Evolutionary conservation across 768 basidiomycete genomes (phyloP), one percentile per base, ranked within the genome.

Genomic region (Mycena polygramma): DNA sequence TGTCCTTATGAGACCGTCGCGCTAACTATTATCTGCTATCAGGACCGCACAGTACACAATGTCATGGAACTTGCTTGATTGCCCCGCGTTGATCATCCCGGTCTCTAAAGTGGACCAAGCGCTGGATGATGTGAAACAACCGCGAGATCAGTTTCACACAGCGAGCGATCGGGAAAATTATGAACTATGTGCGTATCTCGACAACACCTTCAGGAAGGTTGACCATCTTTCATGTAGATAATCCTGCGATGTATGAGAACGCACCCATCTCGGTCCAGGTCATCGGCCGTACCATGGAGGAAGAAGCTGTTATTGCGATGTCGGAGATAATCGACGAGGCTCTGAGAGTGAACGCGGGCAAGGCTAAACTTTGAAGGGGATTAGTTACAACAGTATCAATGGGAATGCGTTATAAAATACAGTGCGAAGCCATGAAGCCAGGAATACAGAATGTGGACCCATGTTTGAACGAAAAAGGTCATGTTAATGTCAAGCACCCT

Each of bases 301-400:
- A 94, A 74, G 93, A 94, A 74, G 93, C 89, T 0, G 87, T 93
- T 2, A 86, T 94, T 60, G 86, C 83, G 0, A 89, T 94, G 87
- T 84, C 87, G 8, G 90, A 92, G 74, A 85, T 94, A 26, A 87
- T 92, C 14, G 90, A 89, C 54, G 77, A 77, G 0, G 90, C 89
- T 11, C 77, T 90, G 67, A 86, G 84, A 70, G 72, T 70, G 24
- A 30, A 30, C 30, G 30, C 30, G 6, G 49, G 24, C 1, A 52
- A 52, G 46, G n/a, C 43, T 30, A 62, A 55, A 43, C 52, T 57
- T 57, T 24, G 41, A 30, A 43, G 41, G 22, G 20, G 14, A 57
- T 63, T 36, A 65, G 63, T 46, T 39, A 26, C 20, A 36, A 37
- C 45, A 51, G 39, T 15, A 43, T 36, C 48, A 71, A 63, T 64